Percentiles rank a stretch among this genome's conserved stretches.
These are phyloP conservation scores for Eimeria mitis DNA, from an alignment of 169 alveolate genomes.

Conservation along the genomic window DNA sequence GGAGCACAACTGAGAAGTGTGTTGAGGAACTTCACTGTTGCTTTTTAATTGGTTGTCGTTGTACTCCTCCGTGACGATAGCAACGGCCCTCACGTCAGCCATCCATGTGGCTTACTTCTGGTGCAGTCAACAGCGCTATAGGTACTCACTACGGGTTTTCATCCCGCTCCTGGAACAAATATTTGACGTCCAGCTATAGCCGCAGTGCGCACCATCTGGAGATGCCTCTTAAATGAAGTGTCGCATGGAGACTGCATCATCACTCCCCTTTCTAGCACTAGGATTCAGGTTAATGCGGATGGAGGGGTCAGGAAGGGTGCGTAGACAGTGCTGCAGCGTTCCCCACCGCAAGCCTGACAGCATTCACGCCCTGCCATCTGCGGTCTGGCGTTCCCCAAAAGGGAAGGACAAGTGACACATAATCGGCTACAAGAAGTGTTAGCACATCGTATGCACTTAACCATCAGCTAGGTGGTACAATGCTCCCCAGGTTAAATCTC, in stretches of 20 bases:
- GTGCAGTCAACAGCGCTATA: neutral
- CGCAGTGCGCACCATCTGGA: neutral
- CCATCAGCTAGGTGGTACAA: neutral
- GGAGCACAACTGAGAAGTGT: neutral
- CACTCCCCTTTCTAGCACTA: neutral
- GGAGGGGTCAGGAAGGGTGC: neutral
- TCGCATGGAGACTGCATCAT: neutral
- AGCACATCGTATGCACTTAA: no score
- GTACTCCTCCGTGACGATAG: neutral
- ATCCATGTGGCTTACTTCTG: neutral
- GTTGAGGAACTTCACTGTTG: neutral
- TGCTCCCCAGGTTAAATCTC: neutral
- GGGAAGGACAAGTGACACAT: no score
- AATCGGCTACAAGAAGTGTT: no score
- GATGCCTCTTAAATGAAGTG: neutral
- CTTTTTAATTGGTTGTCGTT: neutral
- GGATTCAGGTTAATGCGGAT: neutral
- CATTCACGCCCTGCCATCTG: neutral
- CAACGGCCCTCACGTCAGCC: neutral
- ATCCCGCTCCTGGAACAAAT: no score
- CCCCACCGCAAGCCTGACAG: neutral
- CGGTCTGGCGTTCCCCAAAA: no score
- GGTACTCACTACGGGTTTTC: neutral
- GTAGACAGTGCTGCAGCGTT: neutral
- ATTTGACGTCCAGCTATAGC: neutral